Base-by-base conservation (phyloP, 192 early-diverging fungal species). In the Mortierella alpina region DNA sequence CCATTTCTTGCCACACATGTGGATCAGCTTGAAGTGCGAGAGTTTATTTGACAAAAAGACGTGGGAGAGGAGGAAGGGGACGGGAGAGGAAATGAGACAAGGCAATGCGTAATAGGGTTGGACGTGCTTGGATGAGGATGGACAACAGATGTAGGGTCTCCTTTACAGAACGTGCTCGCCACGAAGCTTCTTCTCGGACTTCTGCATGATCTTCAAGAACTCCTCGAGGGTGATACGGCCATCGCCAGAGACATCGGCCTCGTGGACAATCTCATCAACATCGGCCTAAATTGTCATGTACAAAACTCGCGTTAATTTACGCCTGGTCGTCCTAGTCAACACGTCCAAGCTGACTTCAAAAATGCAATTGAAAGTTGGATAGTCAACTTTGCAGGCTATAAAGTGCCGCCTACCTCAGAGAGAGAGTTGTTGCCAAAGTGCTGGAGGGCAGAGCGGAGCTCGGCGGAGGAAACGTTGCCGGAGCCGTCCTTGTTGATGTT, bases 171-270 rank as follows among this genome's bases (percentile, higher is more conserved):
- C 70, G 49, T 72, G 66, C 77, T 80, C 77, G 60, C 77, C 77
- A 64, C 77, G 77, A 70, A 80, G 77, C 70, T 80, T 80, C 77
- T 80, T 72, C 70, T 72, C 77, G n/a, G 77, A 80, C 77, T 80
- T 80, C 20, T 80, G 77, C 90, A 91, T 91, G 88, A 93, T 95
- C 85, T 92, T 93, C 83, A 91, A 88, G 83, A 97, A 97, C 87
- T 97, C 95, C 70, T 96, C 91, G 72, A 93, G 93, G 84, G 95
- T 92, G 82, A 98, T 95, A 65, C 90, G 88, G 47, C 94, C 94
- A 82, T 96, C 95, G 44, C 91, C 92, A 85, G 96, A 91, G 48
- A 91, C 89, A 82, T 97, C 96, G 59, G 92, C 93, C 76, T 93
- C 93, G 48, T 70, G 76, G 69, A 94, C 90, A 78, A 89, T 88